Base-by-base conservation (phyloP, 345 rosid species). In the Dipteronia dyeriana region DNA sequence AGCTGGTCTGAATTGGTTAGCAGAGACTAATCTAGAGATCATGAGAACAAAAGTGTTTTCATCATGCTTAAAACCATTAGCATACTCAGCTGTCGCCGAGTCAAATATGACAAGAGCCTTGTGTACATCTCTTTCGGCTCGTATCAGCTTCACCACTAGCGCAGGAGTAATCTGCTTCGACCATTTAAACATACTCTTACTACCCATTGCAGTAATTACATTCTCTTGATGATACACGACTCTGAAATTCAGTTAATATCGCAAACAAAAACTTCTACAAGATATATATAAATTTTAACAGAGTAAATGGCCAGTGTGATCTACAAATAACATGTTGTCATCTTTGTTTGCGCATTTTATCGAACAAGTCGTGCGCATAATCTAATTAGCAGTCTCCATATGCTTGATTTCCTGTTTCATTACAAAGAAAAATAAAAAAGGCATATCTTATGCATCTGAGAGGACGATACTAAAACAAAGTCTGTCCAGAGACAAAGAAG, bases 1-100 rank as follows among this genome's bases (percentile, higher is more conserved):
- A 1, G 97, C 97, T 16, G 87, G 83, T 68, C 73, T 81, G 75
- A 91, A 94, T 38, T 84, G 87, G 81, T 90, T 94, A 1, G 91
- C 90, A 20, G 97, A 87, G 56, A 90, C 88, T 67, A 91, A 78
- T 68, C 88, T 91, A 7, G 88, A 87, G 67, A 94, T 88, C 90
- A 94, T 89, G 26, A 85, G 77, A 63, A 82, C 74, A 59, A 88
- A 96, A 47, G 94, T 84, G 20, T 61, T 80, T 31, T 85, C 80
- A 81, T 92, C 95, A 71, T 92, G 92, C 39, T 70, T 69, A 79
- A 83, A 91, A 64, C 98, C 97, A 59, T 90, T 90, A 1, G 85
- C 75, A 39, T 90, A 92, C 86, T 92, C 95, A 0, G 88, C 94
- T 14, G 97, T 90, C 11, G 95, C 94, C 0, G 91, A 87, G 74